A percentile compares a stretch with the other conserved stretches of the same genome.
phyloP scores from a whole-genome alignment of 1,284 basidiomycete species.

The Austroboletus sp. region DNA sequence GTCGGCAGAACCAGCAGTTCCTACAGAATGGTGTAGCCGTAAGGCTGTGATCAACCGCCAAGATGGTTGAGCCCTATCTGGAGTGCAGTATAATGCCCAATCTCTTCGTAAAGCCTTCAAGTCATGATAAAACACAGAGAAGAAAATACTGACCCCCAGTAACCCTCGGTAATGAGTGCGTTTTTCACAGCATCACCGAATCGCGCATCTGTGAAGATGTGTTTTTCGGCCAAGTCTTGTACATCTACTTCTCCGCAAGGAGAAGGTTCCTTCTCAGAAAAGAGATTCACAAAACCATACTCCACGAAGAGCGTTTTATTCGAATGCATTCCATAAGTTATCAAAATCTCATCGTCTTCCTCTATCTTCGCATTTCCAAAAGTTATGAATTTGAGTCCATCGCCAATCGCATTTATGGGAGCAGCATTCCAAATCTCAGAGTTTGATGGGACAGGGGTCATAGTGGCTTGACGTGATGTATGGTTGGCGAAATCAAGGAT shows the following conservation, averaged over 20 bases:
- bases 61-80: conserved; percentile 62
- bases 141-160: conserved; percentile 60
- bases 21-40: conserved; percentile 50
- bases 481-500: conserved; percentile 86
- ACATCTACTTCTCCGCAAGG: conserved; percentile 58
- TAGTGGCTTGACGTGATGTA: conserved; percentile 35
- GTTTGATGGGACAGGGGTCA: conserved; percentile 38
- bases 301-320: conserved; percentile 73
- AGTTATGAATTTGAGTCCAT: conserved; percentile 52
- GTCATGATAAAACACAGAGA: neutral
- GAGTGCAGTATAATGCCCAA: conserved; percentile 63
- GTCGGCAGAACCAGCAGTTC: conserved; percentile 20
- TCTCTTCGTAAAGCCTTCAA: conserved; percentile 37
- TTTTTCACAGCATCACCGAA: conserved; percentile 43
- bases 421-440: conserved; percentile 36
- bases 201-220: conserved; percentile 40
- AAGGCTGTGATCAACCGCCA: conserved; percentile 68
- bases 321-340: conserved; percentile 72
- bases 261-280: conserved; percentile 22
- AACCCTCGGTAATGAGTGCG: conserved; percentile 52
- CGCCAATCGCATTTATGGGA: conserved; percentile 34
- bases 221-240: conserved; percentile 46
- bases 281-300: conserved; percentile 69
- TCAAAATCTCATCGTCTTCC: conserved; percentile 57
- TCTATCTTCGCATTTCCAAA: conserved; percentile 38